Conservation (phyloP, 306 rosid genomes). For the Corylus avellana region DNA sequence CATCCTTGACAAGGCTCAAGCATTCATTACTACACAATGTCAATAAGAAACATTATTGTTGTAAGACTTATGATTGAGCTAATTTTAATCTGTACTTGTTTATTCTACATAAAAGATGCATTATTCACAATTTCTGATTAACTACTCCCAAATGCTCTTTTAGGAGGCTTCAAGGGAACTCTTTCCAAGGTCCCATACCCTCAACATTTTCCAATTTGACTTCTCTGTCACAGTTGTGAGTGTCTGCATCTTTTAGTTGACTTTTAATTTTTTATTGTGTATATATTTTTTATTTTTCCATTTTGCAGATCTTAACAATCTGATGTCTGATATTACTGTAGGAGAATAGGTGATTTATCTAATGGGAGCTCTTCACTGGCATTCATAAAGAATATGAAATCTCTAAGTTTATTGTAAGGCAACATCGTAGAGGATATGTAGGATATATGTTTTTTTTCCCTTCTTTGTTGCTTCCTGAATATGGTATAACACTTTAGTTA, state of each 20-base stretch:
- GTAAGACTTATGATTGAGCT: not conserved
- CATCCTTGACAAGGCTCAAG: not conserved
- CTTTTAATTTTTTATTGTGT: not conserved
- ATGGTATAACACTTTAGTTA: constrained; percentile 17
- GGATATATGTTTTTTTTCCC: not conserved
- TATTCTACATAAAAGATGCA: not conserved
- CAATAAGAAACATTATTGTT: not conserved
- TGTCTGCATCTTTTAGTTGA: constrained; percentile 17
- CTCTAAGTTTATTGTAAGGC: constrained; percentile 58
- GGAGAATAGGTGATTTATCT: constrained; percentile 61
- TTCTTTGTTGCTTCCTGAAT: constrained; percentile 2
- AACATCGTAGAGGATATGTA: constrained; percentile 4
- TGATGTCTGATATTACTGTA: constrained; percentile 32
- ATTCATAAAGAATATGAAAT: constrained; percentile 64
- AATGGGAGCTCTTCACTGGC: constrained; percentile 75
- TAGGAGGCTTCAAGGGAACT: constrained; percentile 88
- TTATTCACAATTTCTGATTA: constrained; percentile 1
- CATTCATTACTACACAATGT: not conserved
- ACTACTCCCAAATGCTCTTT: constrained; percentile 15
- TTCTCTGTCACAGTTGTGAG: constrained; percentile 68
- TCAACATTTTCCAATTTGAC: constrained; percentile 64
- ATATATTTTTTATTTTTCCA: too few species aligned
- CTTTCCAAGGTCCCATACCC: constrained; percentile 73
- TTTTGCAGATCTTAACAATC: constrained; percentile 16
- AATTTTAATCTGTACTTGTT: not conserved